Percentiles rank a stretch among this genome's conserved stretches.
Evolutionary conservation across 768 basidiomycete species (phyloP).

Genomic region (Peribolospora kevripleyi): DNA sequence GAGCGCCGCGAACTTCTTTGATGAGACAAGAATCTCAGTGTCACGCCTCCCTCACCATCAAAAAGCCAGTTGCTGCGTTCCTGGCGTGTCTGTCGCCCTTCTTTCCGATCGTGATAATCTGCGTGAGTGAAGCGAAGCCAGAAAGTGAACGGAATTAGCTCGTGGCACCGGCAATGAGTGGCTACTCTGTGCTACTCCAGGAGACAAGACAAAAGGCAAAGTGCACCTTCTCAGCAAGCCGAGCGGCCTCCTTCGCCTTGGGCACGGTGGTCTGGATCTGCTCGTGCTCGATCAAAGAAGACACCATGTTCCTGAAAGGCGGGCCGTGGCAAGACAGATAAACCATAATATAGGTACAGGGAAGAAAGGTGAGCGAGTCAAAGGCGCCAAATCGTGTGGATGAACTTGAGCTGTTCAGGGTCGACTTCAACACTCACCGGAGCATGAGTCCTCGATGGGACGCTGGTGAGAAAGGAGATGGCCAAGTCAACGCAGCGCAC

Average conservation of each 20-base stretch:
- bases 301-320: constrained; percentile 42
- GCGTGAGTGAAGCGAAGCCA: not conserved
- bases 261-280: constrained; percentile 86
- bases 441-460: too few species aligned
- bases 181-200: not conserved
- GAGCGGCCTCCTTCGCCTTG: constrained; percentile 75
- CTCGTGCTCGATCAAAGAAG: constrained; percentile 79
- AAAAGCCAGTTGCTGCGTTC: too few species aligned
- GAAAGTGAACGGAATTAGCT: not conserved
- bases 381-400: too few species aligned
- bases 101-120: constrained; percentile 76
- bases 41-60: not conserved
- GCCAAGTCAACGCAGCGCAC: too few species aligned
- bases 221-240: constrained; percentile 70
- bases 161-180: not conserved
- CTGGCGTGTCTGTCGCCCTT: constrained; percentile 24
- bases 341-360: too few species aligned
- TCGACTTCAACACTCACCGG: too few species aligned
- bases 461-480: too few species aligned
- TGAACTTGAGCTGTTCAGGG: too few species aligned
- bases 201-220: not conserved
- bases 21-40: constrained; percentile 1
- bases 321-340: too few species aligned
- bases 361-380: too few species aligned
- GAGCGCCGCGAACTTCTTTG: not conserved